Evolutionary conservation across 2,329 filamentous ascomycete genomes (phyloP), one percentile per base, ranked within the genome.

Genomic region (Uncinocarpus reesii): DNA sequence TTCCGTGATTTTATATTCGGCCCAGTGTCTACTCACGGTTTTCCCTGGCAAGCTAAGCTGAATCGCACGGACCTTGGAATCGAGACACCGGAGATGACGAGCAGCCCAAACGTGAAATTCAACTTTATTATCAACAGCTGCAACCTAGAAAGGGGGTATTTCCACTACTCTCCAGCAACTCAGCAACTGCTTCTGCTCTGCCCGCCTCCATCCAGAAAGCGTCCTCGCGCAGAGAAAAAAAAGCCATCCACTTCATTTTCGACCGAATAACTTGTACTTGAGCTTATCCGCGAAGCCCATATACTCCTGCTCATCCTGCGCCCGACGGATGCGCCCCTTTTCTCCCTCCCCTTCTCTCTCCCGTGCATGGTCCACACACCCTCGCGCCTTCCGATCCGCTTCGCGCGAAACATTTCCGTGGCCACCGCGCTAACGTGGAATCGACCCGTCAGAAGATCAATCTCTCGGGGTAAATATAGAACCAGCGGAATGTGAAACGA

Each of bases 221-320:
- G n/a, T n/a, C n/a, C n/a, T n/a, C n/a, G n/a, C n/a, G n/a, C 26
- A 11, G 11, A 28, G 11, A 6, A 11, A 16, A 4, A 35, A 4
- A 35, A 16, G 7, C 7, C 32, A 35, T 2, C 40, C 4, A 8
- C 29, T 31, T 42, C 55, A 61, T 53, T 58, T 63, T 48, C 57
- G 57, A 32, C 64, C 64, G 28, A 68, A 55, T 32, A 68, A 28
- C 59, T 66, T 67, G 54, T 65, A 41, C 65, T 75, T 75, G 61
- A 74, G 57, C 57, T 69, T 72, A 62, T 75, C 71, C 34, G 67
- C 68, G 56, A 74, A 54, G 1, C 71, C 68, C 42, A 38, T n/a
- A 31, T 31, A 46, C 7, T 47, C 35, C 13, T 47, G 26, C 24
- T 41, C 28, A 15, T 16, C 43, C 7, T 10, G n/a, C 8, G 20